These are phyloP conservation scores for Diaporthe citrichinensis DNA, from an alignment of 2,329 filamentous ascomycete genomes.

Conservation along the genomic window DNA sequence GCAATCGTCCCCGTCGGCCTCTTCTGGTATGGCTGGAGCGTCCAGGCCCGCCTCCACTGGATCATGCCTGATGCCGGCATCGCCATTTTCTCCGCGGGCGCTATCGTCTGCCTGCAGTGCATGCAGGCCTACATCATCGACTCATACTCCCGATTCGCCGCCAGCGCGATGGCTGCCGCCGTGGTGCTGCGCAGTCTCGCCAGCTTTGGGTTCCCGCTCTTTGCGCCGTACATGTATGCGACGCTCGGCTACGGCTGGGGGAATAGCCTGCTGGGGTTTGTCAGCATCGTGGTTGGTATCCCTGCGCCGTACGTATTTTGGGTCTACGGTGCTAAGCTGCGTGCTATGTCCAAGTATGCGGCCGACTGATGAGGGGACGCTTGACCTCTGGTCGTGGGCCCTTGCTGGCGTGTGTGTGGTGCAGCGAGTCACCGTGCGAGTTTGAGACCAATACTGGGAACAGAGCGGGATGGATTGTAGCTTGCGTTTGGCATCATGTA, in stretches of 20 bases:
- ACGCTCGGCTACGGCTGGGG: constrained; percentile 61
- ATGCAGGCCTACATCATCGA: constrained; percentile 63
- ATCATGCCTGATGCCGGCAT: constrained; percentile 60
- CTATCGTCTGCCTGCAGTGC: constrained; percentile 59
- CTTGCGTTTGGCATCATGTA: neutral
- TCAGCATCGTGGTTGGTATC: constrained; percentile 65
- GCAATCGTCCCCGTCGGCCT: constrained; percentile 60
- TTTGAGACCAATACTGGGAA: neutral
- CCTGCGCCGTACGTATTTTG: constrained; percentile 62
- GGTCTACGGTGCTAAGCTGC: constrained; percentile 54
- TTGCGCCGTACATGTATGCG: constrained; percentile 59
- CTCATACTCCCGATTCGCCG: constrained; percentile 59
- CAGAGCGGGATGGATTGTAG: neutral
- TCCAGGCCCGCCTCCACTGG: constrained; percentile 59
- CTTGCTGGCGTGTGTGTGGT: neutral
- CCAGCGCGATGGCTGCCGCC: constrained; percentile 59
- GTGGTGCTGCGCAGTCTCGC: constrained; percentile 62
- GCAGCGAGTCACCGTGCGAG: neutral
- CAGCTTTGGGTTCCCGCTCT: constrained; percentile 65
- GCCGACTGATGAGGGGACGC: neutral
- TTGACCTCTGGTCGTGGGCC: neutral
- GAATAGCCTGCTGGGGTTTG: constrained; percentile 60
- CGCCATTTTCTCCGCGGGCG: constrained; percentile 53
- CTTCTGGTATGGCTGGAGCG: constrained; percentile 61
- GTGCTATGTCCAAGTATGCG: constrained; percentile 52